A percentile compares a stretch with the other conserved stretches of the same genome.
phyloP scores from a whole-genome alignment of 192 early-diverging fungal genomes.

The Coemansia brasiliensis region DNA sequence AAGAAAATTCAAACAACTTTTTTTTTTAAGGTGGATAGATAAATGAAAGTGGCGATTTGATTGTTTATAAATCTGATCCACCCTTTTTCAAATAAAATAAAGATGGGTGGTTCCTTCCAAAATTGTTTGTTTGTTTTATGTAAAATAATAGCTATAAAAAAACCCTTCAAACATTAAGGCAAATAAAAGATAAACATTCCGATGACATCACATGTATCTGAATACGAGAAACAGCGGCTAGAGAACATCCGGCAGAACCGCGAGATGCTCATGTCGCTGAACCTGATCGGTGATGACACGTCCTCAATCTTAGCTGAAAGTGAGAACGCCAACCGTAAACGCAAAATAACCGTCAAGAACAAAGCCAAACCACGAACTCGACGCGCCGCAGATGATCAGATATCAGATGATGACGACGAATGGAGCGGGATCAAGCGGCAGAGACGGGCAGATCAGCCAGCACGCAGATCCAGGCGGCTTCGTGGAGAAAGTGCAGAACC shows the following conservation, averaged over 20 bases:
- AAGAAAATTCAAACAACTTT: background rate
- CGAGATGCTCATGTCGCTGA: constrained; percentile 58
- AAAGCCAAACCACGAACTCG: constrained; percentile 1
- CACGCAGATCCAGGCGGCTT: constrained; percentile 40
- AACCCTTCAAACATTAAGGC: no score
- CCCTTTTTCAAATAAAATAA: no score
- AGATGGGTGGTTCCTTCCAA: no score
- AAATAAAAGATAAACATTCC: constrained; percentile 15
- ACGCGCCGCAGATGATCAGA: background rate
- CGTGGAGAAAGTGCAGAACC: constrained; percentile 45
- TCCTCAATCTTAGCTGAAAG: background rate
- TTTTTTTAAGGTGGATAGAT: background rate
- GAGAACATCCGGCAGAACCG: constrained; percentile 65
- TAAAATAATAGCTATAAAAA: no score
- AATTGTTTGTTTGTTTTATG: no score
- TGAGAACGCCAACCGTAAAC: background rate
- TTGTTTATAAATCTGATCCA: no score
- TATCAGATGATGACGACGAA: constrained; percentile 6
- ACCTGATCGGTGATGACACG: constrained; percentile 26
- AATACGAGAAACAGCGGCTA: constrained; percentile 56
- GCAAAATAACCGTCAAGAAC: constrained; percentile 12
- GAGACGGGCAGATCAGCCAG: constrained; percentile 15
- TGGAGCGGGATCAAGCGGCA: constrained; percentile 15
- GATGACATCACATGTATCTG: constrained; percentile 22
- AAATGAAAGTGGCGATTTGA: background rate